Conservation (phyloP, 441 rosid species). For the Aleurites moluccanus region DNA sequence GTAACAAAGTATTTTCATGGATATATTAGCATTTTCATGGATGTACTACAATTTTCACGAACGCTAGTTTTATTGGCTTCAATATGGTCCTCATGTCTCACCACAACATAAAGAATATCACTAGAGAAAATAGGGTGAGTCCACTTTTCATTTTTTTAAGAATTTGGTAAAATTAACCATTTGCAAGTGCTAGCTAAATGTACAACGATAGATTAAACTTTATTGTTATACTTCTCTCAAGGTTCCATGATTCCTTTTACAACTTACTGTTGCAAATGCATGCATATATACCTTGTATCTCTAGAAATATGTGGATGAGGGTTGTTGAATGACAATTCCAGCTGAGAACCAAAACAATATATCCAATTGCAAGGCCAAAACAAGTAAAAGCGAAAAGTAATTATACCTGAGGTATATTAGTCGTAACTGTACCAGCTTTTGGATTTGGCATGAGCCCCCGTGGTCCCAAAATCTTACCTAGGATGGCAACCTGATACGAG, state of each 20-base stretch:
- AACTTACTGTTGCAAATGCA: background rate
- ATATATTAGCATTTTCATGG: background rate
- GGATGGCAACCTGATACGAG: conserved; percentile 78
- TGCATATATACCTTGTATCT: background rate
- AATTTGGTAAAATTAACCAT: background rate
- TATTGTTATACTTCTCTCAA: background rate
- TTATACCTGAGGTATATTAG: conserved; percentile 84
- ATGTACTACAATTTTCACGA: background rate
- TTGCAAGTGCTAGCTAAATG: background rate
- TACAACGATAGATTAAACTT: background rate
- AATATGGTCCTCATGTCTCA: background rate
- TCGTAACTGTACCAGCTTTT: conserved; percentile 93
- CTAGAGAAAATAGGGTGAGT: background rate
- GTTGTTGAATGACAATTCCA: background rate
- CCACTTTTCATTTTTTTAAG: background rate
- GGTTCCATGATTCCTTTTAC: background rate
- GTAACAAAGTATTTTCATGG: background rate
- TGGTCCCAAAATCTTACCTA: conserved; percentile 98
- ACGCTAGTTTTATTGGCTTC: background rate
- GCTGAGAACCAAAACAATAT: background rate
- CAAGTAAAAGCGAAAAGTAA: background rate
- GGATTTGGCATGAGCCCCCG: conserved; percentile 99
- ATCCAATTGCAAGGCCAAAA: background rate
- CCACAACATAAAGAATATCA: background rate
- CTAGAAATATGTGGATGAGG: background rate